Evolutionary conservation across 2,329 filamentous ascomycete species (phyloP).

Genomic region (Ophiostoma sp.): DNA sequence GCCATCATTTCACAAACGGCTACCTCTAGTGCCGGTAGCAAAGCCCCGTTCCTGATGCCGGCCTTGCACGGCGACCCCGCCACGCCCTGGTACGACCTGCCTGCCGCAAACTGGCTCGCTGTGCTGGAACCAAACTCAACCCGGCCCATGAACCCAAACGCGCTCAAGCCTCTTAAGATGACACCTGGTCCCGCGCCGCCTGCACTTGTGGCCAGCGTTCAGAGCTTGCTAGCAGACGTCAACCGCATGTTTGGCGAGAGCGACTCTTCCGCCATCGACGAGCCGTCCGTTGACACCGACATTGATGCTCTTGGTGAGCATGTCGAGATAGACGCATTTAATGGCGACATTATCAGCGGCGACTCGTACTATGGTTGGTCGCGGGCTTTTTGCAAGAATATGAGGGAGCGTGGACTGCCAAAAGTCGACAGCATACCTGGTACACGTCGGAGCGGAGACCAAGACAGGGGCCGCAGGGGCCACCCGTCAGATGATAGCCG

Average conservation of each 20-base stretch:
- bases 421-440: neutral
- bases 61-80: constrained; percentile 69
- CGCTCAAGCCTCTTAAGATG: constrained; percentile 68
- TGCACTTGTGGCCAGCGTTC: constrained; percentile 61
- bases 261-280: constrained; percentile 34
- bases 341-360: constrained; percentile 57
- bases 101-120: constrained; percentile 74
- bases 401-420: constrained; percentile 52
- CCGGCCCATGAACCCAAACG: constrained; percentile 64
- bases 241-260: constrained; percentile 57
- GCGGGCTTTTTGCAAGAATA: constrained; percentile 69
- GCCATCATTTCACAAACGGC: constrained; percentile 29
- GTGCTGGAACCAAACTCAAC: constrained; percentile 72
- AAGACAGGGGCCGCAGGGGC: neutral
- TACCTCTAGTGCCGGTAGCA: constrained; percentile 8
- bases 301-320: constrained; percentile 72
- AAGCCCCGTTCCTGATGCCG: constrained; percentile 65
- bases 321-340: constrained; percentile 60
- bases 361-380: constrained; percentile 90
- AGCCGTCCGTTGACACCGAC: constrained; percentile 51
- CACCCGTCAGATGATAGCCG: neutral
- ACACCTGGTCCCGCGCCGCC: constrained; percentile 62
- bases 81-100: constrained; percentile 74
- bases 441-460: neutral
- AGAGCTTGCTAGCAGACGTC: constrained; percentile 63